These are phyloP conservation scores for Kockovaella imperatae DNA, from an alignment of 768 basidiomycete genomes.

Conservation along the genomic window DNA sequence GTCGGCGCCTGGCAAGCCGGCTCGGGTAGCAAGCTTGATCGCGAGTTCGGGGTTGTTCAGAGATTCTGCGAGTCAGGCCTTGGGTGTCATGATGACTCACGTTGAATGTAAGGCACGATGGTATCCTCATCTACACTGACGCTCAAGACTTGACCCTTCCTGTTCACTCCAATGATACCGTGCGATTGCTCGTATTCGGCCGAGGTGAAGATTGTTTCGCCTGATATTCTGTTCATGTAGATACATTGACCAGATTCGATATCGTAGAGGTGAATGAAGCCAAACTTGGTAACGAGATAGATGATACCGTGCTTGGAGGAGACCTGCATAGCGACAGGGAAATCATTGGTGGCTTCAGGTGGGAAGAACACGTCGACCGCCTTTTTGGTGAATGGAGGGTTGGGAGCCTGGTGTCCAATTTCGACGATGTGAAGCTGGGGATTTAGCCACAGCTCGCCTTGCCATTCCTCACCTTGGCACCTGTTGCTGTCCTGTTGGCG, in stretches of 20 bases:
- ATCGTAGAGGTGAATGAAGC: constrained; percentile 98
- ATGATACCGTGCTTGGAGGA: constrained; percentile 94
- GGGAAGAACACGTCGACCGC: constrained; percentile 99
- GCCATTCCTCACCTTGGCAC: constrained; percentile 70
- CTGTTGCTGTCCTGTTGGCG: constrained; percentile 89
- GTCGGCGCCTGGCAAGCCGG: constrained; percentile 92
- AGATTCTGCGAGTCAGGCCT: constrained; percentile 46
- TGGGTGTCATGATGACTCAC: constrained; percentile 33
- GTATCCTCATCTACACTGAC: constrained; percentile 96
- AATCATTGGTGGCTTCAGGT: constrained; percentile 93
- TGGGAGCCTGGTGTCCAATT: constrained; percentile 88
- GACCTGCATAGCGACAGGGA: constrained; percentile 99
- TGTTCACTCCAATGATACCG: constrained; percentile 98
- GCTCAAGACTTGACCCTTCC: constrained; percentile 96
- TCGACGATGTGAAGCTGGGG: constrained; percentile 90
- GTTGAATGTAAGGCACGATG: constrained; percentile 87
- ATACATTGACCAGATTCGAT: constrained; percentile 93
- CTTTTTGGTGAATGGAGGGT: constrained; percentile 91
- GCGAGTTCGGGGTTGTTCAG: constrained; percentile 97
- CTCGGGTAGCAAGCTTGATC: constrained; percentile 93
- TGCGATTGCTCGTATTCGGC: constrained; percentile 88
- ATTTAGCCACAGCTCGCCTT: constrained; percentile 5
- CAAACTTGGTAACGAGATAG: constrained; percentile 96
- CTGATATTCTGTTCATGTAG: constrained; percentile 99
- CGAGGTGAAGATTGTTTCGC: constrained; percentile 98